Percentiles rank a stretch among this genome's conserved stretches.
phyloP scores from a whole-genome alignment of 208 protist genomes.

The Naegleria fowleri region DNA sequence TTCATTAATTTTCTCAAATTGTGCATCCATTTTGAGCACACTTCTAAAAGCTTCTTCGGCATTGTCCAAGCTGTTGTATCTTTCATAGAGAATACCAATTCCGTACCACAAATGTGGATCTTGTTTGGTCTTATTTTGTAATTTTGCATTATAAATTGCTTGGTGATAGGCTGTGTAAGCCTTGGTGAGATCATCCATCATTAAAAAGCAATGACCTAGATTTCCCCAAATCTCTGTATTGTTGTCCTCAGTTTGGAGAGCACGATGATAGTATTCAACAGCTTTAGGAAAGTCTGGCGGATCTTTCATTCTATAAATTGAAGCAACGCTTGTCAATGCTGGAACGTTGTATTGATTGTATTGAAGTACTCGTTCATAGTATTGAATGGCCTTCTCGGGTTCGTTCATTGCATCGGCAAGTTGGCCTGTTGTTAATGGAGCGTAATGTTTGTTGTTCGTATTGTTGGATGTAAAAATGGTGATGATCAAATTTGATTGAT shows the following conservation, averaged over 20 bases:
- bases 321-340: constrained; percentile 20
- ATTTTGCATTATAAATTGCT: constrained; percentile 47
- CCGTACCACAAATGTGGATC: constrained; percentile 67
- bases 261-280: constrained; percentile 48
- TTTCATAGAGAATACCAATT: constrained; percentile 63
- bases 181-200: constrained; percentile 54
- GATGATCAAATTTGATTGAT: not conserved
- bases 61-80: constrained; percentile 54
- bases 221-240: constrained; percentile 34
- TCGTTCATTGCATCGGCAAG: constrained; percentile 3
- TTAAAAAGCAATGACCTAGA: constrained; percentile 42
- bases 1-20: constrained; percentile 58
- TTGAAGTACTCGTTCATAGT: constrained; percentile 16
- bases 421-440: not conserved
- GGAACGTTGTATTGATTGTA: constrained; percentile 26
- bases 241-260: constrained; percentile 40
- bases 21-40: constrained; percentile 56
- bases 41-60: constrained; percentile 60
- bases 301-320: constrained; percentile 18
- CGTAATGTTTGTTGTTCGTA: too few species aligned
- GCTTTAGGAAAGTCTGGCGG: constrained; percentile 31
- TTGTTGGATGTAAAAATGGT: too few species aligned
- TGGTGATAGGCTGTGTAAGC: constrained; percentile 60
- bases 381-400: constrained; percentile 12
- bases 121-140: constrained; percentile 32